phyloP scores from a whole-genome alignment of 2,329 filamentous ascomycete genomes.

The Cladobotryum protrusum region DNA sequence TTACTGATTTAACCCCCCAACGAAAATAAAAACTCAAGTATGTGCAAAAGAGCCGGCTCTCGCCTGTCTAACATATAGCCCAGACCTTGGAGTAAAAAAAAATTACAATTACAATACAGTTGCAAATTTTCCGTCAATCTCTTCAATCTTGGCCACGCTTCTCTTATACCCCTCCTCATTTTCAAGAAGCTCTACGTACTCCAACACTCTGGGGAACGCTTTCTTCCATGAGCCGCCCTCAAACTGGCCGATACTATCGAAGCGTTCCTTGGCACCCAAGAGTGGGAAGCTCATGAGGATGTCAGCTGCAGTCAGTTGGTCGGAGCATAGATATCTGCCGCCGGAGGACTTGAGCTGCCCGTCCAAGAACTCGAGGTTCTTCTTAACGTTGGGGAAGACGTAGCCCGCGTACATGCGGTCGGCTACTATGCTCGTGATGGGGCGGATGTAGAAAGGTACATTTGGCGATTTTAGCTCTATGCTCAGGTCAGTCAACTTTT shows the following conservation, averaged over 20 bases:
- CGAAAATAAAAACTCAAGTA: too few species aligned
- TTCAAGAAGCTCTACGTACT: slow-evolving; percentile 42
- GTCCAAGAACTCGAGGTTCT: slow-evolving; percentile 45
- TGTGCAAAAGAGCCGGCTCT: too few species aligned
- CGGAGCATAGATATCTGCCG: slow-evolving; percentile 43
- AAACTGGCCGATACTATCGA: slow-evolving; percentile 37
- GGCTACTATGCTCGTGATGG: slow-evolving; percentile 42
- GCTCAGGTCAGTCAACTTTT: neutral
- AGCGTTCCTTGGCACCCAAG: slow-evolving; percentile 35
- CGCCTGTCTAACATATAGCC: too few species aligned
- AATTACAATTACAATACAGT: neutral
- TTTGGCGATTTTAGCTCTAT: slow-evolving; percentile 37
- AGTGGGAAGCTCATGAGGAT: slow-evolving; percentile 49
- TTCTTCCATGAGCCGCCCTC: slow-evolving; percentile 32
- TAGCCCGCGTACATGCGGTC: slow-evolving; percentile 33
- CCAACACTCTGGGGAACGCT: slow-evolving; percentile 39
- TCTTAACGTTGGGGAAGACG: slow-evolving; percentile 42
- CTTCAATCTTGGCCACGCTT: slow-evolving; percentile 43
- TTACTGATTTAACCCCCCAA: too few species aligned
- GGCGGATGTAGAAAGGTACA: slow-evolving; percentile 49
- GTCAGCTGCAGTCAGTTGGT: slow-evolving; percentile 44
- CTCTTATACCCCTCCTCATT: slow-evolving; percentile 41
- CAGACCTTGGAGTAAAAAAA: too few species aligned
- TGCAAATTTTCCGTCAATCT: slow-evolving; percentile 39
- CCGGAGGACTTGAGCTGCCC: slow-evolving; percentile 41